These are phyloP conservation scores for Volutella citrinella DNA, from an alignment of 2,329 filamentous ascomycete genomes.

Conservation along the genomic window DNA sequence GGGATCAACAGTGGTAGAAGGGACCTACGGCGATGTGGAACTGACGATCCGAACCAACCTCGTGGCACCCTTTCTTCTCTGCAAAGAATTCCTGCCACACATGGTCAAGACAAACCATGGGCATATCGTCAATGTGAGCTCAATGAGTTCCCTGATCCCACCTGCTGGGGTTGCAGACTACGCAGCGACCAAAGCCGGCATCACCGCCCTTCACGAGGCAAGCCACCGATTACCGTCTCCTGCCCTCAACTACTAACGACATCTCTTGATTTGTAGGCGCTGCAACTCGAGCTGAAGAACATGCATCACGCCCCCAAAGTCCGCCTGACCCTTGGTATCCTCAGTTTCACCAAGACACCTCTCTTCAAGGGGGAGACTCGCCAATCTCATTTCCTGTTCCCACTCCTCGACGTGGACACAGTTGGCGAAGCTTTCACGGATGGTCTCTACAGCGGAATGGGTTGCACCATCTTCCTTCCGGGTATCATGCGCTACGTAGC, in stretches of 20 bases:
- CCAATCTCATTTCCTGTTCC: constrained; percentile 26
- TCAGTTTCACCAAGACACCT: constrained; percentile 32
- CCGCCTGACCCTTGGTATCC: constrained; percentile 26
- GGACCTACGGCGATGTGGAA: constrained; percentile 26
- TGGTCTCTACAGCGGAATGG: constrained; percentile 28
- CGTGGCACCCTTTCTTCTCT: constrained; percentile 56
- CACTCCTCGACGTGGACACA: constrained; percentile 30
- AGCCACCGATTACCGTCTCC: too few relatives aligned
- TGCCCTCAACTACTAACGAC: too few relatives aligned
- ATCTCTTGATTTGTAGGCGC: too few relatives aligned
- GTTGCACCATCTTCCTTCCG: constrained; percentile 28
- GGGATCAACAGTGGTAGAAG: constrained; percentile 26
- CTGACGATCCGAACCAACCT: constrained; percentile 44
- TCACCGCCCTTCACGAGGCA: too few relatives aligned
- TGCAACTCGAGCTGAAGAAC: constrained; percentile 29
- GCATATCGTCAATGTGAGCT: constrained; percentile 61
- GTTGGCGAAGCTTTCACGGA: constrained; percentile 29
- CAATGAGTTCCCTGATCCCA: constrained; percentile 51
- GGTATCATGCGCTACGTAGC: constrained; percentile 24
- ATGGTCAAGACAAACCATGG: constrained; percentile 60
- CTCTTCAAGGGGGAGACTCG: constrained; percentile 24
- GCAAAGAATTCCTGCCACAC: constrained; percentile 56
- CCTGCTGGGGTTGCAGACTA: constrained; percentile 59
- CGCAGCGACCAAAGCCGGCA: constrained; percentile 51
- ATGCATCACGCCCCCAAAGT: constrained; percentile 27